Conservation (phyloP, 345 rosid genomes). For the Crucihimalaya himalaica region DNA sequence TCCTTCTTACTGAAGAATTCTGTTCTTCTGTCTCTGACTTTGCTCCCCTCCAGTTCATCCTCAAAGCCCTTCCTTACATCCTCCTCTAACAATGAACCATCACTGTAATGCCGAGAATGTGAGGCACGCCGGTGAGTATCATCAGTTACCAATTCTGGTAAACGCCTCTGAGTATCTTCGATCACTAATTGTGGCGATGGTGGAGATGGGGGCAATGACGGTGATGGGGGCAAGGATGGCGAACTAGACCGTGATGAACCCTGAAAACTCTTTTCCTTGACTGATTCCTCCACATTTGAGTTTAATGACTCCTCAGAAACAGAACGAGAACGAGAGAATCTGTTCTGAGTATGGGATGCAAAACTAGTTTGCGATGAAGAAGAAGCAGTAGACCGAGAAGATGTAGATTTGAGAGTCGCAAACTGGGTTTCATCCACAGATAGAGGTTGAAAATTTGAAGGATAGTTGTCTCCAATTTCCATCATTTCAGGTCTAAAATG, state of each 20-base stretch:
- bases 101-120: slow-evolving; percentile 41
- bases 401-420: slow-evolving; percentile 45
- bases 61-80: slow-evolving; percentile 15
- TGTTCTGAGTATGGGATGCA: slow-evolving; percentile 44
- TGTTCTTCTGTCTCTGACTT: slow-evolving; percentile 22
- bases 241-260: slow-evolving; percentile 43
- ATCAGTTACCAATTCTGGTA: slow-evolving; percentile 13
- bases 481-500: slow-evolving; percentile 46
- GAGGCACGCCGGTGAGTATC: slow-evolving; percentile 20
- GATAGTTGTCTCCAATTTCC: slow-evolving; percentile 43
- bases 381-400: slow-evolving; percentile 50
- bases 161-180: slow-evolving; percentile 17
- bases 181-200: slow-evolving; percentile 10
- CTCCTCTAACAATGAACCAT: slow-evolving; percentile 33
- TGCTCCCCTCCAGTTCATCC: slow-evolving; percentile 21
- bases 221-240: slow-evolving; percentile 36
- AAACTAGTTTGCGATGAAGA: slow-evolving; percentile 52
- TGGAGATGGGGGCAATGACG: slow-evolving; percentile 25
- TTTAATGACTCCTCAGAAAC: slow-evolving; percentile 45
- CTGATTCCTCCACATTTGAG: slow-evolving; percentile 46
- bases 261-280: slow-evolving; percentile 42
- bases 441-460: slow-evolving; percentile 55
- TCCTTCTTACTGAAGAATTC: slow-evolving; percentile 29
- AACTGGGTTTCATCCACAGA: slow-evolving; percentile 65
- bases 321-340: slow-evolving; percentile 50